These are phyloP conservation scores for Trematosphaeria pertusa DNA, from an alignment of 2,329 filamentous ascomycete genomes.

Conservation along the genomic window DNA sequence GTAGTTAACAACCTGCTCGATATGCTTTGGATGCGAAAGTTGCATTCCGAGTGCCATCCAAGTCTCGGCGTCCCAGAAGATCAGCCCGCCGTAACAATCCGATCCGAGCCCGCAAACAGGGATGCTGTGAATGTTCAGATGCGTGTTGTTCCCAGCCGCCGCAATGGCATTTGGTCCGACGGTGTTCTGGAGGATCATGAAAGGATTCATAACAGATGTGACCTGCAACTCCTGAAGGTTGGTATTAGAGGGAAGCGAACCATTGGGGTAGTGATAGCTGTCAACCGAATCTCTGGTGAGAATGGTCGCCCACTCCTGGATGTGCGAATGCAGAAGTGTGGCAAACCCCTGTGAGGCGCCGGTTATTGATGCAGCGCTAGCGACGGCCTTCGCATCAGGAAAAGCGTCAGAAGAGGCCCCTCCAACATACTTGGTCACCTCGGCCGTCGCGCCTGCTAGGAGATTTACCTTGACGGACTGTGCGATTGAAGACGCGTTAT, in stretches of 20 bases:
- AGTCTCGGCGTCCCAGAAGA: constrained; percentile 72
- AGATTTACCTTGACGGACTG: constrained; percentile 65
- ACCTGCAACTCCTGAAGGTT: constrained; percentile 65
- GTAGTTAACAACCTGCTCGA: constrained; percentile 70
- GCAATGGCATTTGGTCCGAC: constrained; percentile 62
- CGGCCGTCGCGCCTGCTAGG: constrained; percentile 59
- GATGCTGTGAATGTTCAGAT: constrained; percentile 68
- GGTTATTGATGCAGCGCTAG: constrained; percentile 60
- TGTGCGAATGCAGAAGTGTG: constrained; percentile 63
- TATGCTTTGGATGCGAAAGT: constrained; percentile 67
- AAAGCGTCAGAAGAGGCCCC: constrained; percentile 74
- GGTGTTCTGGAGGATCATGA: constrained; percentile 64
- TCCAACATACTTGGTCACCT: constrained; percentile 71
- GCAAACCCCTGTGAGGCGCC: constrained; percentile 63
- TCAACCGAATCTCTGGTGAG: constrained; percentile 69
- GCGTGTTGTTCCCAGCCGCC: constrained; percentile 55
- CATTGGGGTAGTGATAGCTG: constrained; percentile 64
- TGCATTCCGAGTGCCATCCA: constrained; percentile 74
- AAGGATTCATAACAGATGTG: constrained; percentile 61
- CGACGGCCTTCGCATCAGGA: constrained; percentile 60
- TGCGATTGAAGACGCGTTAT: constrained; percentile 69
- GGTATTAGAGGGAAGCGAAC: constrained; percentile 63
- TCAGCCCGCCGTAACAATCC: constrained; percentile 70
- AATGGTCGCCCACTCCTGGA: constrained; percentile 67
- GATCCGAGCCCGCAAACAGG: constrained; percentile 72